A percentile compares a stretch with the other conserved stretches of the same genome.
Conservation (phyloP, 768 basidiomycete species). For the Trametes elegans region DNA sequence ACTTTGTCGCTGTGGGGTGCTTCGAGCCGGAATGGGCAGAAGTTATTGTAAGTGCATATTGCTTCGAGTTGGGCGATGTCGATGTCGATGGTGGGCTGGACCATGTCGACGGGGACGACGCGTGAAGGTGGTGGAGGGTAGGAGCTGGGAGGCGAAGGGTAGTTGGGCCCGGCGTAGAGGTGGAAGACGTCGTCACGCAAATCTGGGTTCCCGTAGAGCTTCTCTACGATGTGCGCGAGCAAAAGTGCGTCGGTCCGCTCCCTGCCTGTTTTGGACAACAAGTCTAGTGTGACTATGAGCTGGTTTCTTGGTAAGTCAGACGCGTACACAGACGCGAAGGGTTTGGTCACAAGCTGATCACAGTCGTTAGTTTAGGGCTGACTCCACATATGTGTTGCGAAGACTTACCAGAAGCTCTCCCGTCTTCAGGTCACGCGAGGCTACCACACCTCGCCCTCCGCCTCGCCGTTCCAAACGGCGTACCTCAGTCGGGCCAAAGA, state of each 20-base stretch:
- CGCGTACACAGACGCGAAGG: constrained; percentile 23
- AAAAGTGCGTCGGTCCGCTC: constrained; percentile 10
- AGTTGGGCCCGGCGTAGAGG: constrained; percentile 29
- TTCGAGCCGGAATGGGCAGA: constrained; percentile 7
- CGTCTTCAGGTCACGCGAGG: constrained; percentile 20
- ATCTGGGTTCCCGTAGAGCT: constrained; percentile 26
- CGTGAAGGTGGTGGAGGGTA: constrained; percentile 14
- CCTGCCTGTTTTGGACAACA: constrained; percentile 3
- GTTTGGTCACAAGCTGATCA: constrained; percentile 29
- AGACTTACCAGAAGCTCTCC: constrained; percentile 30
- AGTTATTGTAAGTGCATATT: constrained; percentile 26
- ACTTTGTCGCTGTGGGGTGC: background rate
- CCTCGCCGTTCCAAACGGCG: constrained; percentile 14
- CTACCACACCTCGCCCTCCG: constrained; percentile 29
- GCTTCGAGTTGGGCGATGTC: constrained; percentile 29
- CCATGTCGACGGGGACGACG: background rate
- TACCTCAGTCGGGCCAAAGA: constrained; percentile 23
- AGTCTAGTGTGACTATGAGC: constrained; percentile 5
- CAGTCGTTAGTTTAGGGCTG: background rate
- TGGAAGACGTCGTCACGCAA: constrained; percentile 19
- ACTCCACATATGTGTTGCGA: background rate
- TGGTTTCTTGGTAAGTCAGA: constrained; percentile 12
- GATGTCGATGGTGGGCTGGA: constrained; percentile 15
- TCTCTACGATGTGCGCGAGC: constrained; percentile 12
- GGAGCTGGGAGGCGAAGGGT: constrained; percentile 16